Conservation (phyloP, 192 early-diverging fungal genomes). For the Podila epicladia region DNA sequence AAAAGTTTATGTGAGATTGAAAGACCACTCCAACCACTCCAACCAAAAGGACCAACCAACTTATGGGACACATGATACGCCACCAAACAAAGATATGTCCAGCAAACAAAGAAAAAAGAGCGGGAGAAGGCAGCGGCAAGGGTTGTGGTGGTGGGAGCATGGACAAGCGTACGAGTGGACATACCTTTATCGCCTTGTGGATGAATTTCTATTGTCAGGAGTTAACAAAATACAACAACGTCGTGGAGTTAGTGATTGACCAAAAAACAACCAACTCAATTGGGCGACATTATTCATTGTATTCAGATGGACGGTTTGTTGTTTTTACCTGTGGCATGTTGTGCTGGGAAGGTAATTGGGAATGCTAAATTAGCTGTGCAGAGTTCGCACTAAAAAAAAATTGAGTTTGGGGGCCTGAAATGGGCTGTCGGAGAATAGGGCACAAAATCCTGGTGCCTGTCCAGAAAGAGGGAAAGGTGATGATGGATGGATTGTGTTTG, state of each 20-base stretch:
- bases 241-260: neutral
- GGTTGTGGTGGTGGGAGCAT: too few relatives aligned
- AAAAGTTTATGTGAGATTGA: neutral
- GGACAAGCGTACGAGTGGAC: neutral
- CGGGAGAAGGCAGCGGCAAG: neutral
- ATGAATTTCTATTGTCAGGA: conserved; percentile 19
- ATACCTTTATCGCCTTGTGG: conserved; percentile 37
- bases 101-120: too few relatives aligned
- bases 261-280: neutral
- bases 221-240: neutral
- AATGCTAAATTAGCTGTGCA: neutral
- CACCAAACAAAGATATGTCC: neutral
- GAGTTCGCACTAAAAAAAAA: conserved; percentile 3
- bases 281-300: neutral
- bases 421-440: too few relatives aligned
- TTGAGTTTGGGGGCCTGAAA: too few relatives aligned
- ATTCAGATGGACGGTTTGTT: neutral
- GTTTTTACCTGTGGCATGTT: conserved; percentile 28
- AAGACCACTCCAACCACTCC: neutral
- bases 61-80: neutral
- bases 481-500: neutral
- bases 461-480: neutral
- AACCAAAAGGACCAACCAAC: neutral
- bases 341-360: neutral
- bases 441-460: too few relatives aligned